phyloP scores from a whole-genome alignment of 2,329 filamentous ascomycete genomes.

The Alternaria consortialis region DNA sequence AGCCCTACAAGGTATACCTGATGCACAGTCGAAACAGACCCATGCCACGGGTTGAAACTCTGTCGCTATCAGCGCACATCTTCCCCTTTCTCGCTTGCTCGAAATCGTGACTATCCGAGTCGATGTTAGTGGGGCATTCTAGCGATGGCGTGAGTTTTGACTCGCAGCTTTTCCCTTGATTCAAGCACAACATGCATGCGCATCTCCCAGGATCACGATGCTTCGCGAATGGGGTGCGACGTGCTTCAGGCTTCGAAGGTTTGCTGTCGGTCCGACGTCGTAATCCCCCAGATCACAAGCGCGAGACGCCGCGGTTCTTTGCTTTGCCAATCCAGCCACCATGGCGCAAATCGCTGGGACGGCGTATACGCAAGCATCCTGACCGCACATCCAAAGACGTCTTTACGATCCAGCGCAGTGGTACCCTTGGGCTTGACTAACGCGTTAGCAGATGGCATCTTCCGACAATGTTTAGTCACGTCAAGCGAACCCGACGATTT shows the following conservation, averaged over 20 bases:
- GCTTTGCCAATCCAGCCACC: background rate
- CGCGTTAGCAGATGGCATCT: background rate
- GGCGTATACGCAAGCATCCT: conserved; percentile 1
- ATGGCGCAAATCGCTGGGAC: background rate
- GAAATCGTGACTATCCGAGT: conserved; percentile 1
- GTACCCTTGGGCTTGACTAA: background rate
- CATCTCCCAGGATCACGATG: conserved; percentile 1
- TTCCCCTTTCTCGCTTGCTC: conserved; percentile 1
- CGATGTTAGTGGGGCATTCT: background rate
- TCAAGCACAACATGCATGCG: conserved; percentile 3
- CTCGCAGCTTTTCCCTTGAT: background rate
- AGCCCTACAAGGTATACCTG: conserved; percentile 13
- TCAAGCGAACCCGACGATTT: background rate
- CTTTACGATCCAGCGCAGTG: background rate
- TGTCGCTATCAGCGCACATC: background rate
- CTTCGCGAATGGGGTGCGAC: background rate
- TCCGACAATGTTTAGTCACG: background rate
- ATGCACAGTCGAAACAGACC: conserved; percentile 10
- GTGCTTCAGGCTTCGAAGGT: background rate
- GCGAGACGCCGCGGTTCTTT: background rate
- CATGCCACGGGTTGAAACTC: background rate
- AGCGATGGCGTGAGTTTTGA: conserved; percentile 4
- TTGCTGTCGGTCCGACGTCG: conserved; percentile 3
- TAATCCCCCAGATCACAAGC: background rate
- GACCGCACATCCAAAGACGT: background rate